phyloP scores from a whole-genome alignment of 768 basidiomycete species.

The Amanita rubescens region DNA sequence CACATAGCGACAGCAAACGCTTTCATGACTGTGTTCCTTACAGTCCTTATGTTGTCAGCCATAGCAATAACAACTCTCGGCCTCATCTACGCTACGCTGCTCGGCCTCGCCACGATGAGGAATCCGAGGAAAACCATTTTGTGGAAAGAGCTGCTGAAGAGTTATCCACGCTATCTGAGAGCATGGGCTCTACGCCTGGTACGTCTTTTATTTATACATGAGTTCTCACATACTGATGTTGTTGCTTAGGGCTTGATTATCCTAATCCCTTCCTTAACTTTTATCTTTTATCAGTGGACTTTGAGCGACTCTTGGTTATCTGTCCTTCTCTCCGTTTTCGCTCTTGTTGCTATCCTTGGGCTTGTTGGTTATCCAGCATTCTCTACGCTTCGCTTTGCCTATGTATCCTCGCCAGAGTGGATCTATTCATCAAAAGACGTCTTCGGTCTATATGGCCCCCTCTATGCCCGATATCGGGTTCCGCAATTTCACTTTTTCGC shows the following conservation, averaged over 20 bases:
- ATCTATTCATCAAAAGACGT: slow-evolving; percentile 27
- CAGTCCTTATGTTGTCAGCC: slow-evolving; percentile 59
- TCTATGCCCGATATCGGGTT: slow-evolving; percentile 61
- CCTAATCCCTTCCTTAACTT: slow-evolving; percentile 64
- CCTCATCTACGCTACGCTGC: slow-evolving; percentile 40
- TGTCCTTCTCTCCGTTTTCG: slow-evolving; percentile 67
- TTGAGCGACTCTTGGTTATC: slow-evolving; percentile 85
- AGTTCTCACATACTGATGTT: slow-evolving; percentile 1
- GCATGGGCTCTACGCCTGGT: slow-evolving; percentile 67
- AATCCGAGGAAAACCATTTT: slow-evolving; percentile 10
- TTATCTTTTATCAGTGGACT: slow-evolving; percentile 88
- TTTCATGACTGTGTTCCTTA: slow-evolving; percentile 84
- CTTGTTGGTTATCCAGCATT: slow-evolving; percentile 43
- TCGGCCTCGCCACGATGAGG: slow-evolving; percentile 22
- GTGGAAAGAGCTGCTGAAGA: slow-evolving; percentile 10
- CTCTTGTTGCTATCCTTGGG: slow-evolving; percentile 44
- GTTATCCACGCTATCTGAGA: slow-evolving; percentile 40
- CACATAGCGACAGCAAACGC: slow-evolving; percentile 82
- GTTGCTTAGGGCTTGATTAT: slow-evolving; percentile 55
- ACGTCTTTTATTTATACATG: slow-evolving; percentile 20
- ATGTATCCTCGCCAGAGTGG: slow-evolving; percentile 17
- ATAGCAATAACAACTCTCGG: slow-evolving; percentile 46
- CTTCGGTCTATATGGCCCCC: slow-evolving; percentile 42
- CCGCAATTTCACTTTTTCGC: slow-evolving; percentile 64
- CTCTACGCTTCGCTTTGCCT: slow-evolving; percentile 40